Conservation (phyloP, 495 filamentous ascomycete genomes). For the Achaetomiella virescens region DNA sequence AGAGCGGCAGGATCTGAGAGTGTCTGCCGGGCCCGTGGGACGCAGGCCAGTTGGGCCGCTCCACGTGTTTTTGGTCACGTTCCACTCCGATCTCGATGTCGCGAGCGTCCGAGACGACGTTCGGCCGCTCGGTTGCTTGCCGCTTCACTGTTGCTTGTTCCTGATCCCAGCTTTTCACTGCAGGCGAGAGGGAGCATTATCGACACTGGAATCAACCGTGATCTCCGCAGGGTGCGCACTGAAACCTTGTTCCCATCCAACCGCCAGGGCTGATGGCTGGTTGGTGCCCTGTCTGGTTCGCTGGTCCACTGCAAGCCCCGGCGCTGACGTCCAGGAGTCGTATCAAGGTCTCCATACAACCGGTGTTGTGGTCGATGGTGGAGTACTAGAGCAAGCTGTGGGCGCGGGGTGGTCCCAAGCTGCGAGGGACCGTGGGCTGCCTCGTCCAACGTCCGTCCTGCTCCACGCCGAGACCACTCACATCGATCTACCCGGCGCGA, state of each 20-base stretch:
- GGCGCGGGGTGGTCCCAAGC: neutral
- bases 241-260: too few relatives aligned
- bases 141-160: neutral
- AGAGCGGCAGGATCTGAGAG: constrained; percentile 9
- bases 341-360: too few relatives aligned
- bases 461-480: neutral
- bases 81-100: constrained; percentile 19
- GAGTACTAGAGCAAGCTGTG: neutral
- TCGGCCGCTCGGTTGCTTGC: constrained; percentile 9
- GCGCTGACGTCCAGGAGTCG: too few relatives aligned
- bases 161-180: neutral
- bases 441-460: neutral
- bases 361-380: too few relatives aligned
- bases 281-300: too few relatives aligned
- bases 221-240: neutral
- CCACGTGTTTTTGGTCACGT: constrained; percentile 20
- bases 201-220: neutral
- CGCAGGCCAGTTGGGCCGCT: constrained; percentile 16
- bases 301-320: too few relatives aligned
- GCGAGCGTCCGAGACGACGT: constrained; percentile 2
- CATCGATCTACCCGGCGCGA: constrained; percentile 19
- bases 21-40: constrained; percentile 1
- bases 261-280: too few relatives aligned
- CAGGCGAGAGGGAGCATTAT: neutral
- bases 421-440: neutral